These are phyloP conservation scores for Pseudotsuga menziesii DNA, from an alignment of 75 land plant species.

Conservation along the genomic window DNA sequence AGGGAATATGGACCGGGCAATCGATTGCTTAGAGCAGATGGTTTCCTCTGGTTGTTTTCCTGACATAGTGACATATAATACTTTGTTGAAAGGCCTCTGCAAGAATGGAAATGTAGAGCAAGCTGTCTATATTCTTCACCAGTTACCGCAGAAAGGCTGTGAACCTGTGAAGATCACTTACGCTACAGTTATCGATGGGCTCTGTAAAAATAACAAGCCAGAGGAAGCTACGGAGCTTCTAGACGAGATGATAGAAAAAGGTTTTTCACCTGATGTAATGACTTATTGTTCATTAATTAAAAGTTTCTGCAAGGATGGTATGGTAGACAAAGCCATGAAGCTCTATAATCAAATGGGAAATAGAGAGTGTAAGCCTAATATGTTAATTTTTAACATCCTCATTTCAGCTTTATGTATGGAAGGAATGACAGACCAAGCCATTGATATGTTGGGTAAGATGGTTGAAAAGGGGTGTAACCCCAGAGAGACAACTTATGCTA, in stretches of 20 bases:
- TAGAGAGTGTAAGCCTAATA: slow-evolving; percentile 9
- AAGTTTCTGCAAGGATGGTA: slow-evolving; percentile 38
- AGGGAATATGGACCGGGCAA: slow-evolving; percentile 33
- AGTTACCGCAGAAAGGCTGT: slow-evolving; percentile 31
- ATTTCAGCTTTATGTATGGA: slow-evolving; percentile 36
- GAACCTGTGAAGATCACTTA: slow-evolving; percentile 33
- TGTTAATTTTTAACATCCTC: slow-evolving; percentile 17
- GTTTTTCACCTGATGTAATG: slow-evolving; percentile 47
- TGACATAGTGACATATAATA: slow-evolving; percentile 52
- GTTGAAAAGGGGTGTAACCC: slow-evolving; percentile 44
- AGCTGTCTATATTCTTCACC: slow-evolving; percentile 42
- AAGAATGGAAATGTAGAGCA: slow-evolving; percentile 46
- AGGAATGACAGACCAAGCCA: slow-evolving; percentile 35
- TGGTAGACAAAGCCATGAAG: slow-evolving; percentile 36
- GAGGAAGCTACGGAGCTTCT: slow-evolving; percentile 48
- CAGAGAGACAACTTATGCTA: slow-evolving; percentile 55
- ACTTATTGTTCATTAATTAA: slow-evolving; percentile 51
- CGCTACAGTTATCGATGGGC: slow-evolving; percentile 35
- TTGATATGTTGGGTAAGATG: slow-evolving; percentile 44
- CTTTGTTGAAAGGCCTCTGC: slow-evolving; percentile 44
- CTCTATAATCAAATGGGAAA: slow-evolving; percentile 29
- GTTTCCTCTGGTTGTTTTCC: slow-evolving; percentile 24
- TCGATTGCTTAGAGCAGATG: slow-evolving; percentile 53
- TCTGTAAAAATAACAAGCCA: slow-evolving; percentile 56
- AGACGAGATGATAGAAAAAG: slow-evolving; percentile 47